Base-by-base conservation (phyloP, 1,139 yeast species). In the Blastobotrys capitulatus region DNA sequence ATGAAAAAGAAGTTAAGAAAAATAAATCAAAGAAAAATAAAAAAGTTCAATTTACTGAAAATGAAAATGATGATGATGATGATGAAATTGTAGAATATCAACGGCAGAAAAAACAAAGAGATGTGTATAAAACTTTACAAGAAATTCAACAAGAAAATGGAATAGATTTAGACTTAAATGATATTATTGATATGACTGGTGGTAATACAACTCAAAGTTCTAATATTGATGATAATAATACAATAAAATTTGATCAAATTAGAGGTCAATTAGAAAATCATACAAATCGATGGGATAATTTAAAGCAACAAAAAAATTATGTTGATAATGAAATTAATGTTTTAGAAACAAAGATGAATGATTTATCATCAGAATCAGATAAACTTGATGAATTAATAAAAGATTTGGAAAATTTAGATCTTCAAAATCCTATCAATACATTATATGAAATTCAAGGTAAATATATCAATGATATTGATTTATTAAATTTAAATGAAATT, bases 61-160 rank as follows among this genome's bases (percentile, higher is more conserved):
- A 43, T 46, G 48, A 46, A 29, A 49, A 32, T 26, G 16, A n/a
- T n/a, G 10, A 15, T 18, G 46, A 36, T 10, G 2, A 25, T 29
- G 27, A 44, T 38, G 50, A 46, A n/a, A 46, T 25, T 16, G 31
- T 38, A 25, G 44, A 46, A 31, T 29, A 12, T 13, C 42, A 19
- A n/a, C 35, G 41, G 37, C 20, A 16, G 6, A 37, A 27, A 36
- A 55, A 54, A 38, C 60, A 61, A 5, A 57, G 57, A 37, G 54
- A 52, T 35, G 41, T 69, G n/a, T 73, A 64, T 52, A 68, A 66
- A 38, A 63, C 77, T 3, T 65, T 76, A 10, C 60, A 60, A 13
- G 73, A 67, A 35, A 55, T 77, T 47, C 75, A 72, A 48, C 74
- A 72, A 48, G 60, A 62, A 15, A 75, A 73, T 0, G 57, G 72